Evolutionary conservation across 2,329 filamentous ascomycete genomes (phyloP), one percentile per base, ranked within the genome.

Genomic region (Penicillium sp.): DNA sequence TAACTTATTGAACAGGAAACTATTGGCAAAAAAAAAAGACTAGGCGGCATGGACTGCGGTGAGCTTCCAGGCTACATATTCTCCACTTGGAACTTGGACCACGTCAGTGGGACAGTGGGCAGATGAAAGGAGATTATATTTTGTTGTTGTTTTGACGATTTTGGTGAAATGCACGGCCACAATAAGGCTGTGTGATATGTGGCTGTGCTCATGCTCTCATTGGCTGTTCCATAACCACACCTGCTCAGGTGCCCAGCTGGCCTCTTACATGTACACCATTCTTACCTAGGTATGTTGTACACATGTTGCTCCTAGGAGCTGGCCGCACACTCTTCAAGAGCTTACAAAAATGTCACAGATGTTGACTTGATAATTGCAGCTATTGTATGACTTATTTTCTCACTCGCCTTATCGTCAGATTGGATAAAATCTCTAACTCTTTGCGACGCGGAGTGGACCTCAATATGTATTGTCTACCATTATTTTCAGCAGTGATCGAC

Each of bases 11-110:
- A 41, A 36, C 9, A 50, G 39, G 41, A 45, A 59, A 38, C 44
- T 8, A 50, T 34, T 21, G 43, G 10, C 34, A 49, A 23, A 41
- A 52, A 53, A 51, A 44, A 19, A 27, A 29, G 29, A 38, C 40
- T 60, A 39, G 21, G 16, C 34, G 39, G 36, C 36, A 44, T 27
- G 38, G 19, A 40, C 27, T 59, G 59, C 59, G 59, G 52, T 59
- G 59, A 59, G 27, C 31, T 40, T 19, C 43, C 33, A 31, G 45
- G 21, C 23, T 27, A 52, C 50, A 38, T 54, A 23, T 48, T 40
- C 51, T 50, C 52, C 52, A 54, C 52, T 40, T 53, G 16, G 33
- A 29, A 39, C 34, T 40, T 50, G 39, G 39, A 45, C 29, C 39
- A 45, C 29, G 13, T 52, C 39, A 21, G 48, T 40, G 36, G 15